phyloP scores from a whole-genome alignment of 2,329 filamentous ascomycete genomes.

The Fusarium sp. region DNA sequence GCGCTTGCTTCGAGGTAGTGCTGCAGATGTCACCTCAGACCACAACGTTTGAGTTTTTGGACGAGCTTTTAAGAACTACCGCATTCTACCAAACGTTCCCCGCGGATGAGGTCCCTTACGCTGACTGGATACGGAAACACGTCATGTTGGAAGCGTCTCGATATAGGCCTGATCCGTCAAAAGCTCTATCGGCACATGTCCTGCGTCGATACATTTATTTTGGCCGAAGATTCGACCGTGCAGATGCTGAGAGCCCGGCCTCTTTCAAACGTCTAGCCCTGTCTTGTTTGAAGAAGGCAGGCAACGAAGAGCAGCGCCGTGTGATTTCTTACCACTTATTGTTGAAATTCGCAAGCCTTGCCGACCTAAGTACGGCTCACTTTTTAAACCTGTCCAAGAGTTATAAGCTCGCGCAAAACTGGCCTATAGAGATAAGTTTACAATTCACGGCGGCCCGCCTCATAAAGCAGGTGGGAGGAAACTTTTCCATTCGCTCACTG shows the following conservation, averaged over 20 bases:
- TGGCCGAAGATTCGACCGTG: slow-evolving; percentile 4
- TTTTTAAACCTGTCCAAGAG: not conserved
- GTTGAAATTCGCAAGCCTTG: slow-evolving; percentile 15
- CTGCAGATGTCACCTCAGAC: slow-evolving; percentile 23
- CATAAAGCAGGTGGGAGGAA: slow-evolving; percentile 6
- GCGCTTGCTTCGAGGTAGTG: slow-evolving; percentile 15
- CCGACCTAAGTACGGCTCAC: not conserved
- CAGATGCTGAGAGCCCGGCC: no score
- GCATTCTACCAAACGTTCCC: slow-evolving; percentile 5
- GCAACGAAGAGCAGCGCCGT: slow-evolving; percentile 5
- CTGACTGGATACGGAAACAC: slow-evolving; percentile 12
- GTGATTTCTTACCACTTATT: slow-evolving; percentile 21
- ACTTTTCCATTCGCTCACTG: not conserved
- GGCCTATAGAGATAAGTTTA: slow-evolving; percentile 11
- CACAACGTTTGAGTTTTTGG: slow-evolving; percentile 23
- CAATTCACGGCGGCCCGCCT: slow-evolving; percentile 21
- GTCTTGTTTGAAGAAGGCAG: slow-evolving; percentile 5
- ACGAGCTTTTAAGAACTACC: slow-evolving; percentile 17
- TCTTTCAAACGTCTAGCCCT: no score
- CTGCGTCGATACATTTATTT: slow-evolving; percentile 21
- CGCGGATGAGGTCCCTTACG: slow-evolving; percentile 10
- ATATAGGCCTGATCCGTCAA: not conserved
- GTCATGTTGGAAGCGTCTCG: slow-evolving; percentile 12
- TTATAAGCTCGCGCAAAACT: not conserved
- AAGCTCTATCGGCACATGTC: slow-evolving; percentile 4